Conservation (phyloP, 352 stramenopile species). For the Pythium brachiatum region DNA sequence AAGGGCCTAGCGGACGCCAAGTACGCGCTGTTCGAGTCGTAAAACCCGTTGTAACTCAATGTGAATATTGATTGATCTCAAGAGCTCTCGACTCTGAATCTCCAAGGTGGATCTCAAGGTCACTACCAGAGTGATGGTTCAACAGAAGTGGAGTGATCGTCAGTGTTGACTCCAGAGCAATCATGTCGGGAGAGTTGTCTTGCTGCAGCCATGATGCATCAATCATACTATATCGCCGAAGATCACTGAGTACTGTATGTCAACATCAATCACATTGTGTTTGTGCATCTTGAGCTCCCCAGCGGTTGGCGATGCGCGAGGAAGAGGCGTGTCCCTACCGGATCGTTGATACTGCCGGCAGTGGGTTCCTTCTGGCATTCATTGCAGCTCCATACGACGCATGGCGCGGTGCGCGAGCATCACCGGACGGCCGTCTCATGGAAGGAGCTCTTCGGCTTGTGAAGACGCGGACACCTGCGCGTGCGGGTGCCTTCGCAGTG, state of each 20-base stretch:
- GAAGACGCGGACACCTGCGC: background rate
- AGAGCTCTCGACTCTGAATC: too few species aligned
- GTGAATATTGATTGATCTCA: constrained; percentile 5
- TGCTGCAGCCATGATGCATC: too few species aligned
- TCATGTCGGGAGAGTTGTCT: background rate
- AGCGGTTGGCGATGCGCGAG: background rate
- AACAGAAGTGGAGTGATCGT: background rate
- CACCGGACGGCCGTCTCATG: background rate
- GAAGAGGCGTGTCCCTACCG: background rate
- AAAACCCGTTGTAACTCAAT: background rate
- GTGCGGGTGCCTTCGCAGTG: background rate
- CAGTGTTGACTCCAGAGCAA: background rate
- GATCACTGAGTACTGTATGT: too few species aligned
- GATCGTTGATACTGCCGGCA: constrained; percentile 2
- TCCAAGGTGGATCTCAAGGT: background rate
- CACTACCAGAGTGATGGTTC: background rate
- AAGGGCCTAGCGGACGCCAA: constrained; percentile 63
- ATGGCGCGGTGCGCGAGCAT: background rate
- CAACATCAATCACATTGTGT: too few species aligned
- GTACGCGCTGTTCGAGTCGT: constrained; percentile 62
- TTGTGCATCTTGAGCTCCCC: too few species aligned
- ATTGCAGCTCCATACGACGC: constrained; percentile 1
- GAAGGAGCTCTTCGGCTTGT: background rate
- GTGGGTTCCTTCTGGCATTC: background rate
- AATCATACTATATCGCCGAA: too few species aligned